Evolutionary conservation across 1,139 yeast species (phyloP).

Genomic region (Yamadazyma triangularis): DNA sequence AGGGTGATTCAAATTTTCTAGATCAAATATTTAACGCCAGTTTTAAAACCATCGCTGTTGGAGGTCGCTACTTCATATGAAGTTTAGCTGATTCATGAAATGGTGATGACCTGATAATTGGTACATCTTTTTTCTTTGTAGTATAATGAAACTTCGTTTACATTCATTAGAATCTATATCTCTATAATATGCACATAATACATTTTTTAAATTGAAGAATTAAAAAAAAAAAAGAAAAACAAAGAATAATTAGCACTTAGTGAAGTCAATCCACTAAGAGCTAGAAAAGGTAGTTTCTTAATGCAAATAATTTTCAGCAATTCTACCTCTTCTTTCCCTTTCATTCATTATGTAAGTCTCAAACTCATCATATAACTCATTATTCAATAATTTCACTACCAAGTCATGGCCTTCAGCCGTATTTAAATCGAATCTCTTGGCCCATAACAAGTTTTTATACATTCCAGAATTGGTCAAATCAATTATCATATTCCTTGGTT

Average conservation of each 20-base stretch:
- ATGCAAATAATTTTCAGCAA: slow-evolving; percentile 40
- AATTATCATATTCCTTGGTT: slow-evolving; percentile 22
- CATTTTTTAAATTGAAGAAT: too few species aligned
- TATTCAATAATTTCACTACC: slow-evolving; percentile 28
- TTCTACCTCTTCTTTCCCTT: slow-evolving; percentile 38
- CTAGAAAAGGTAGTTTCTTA: too few species aligned
- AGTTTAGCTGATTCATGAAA: slow-evolving; percentile 70
- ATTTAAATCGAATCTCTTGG: slow-evolving; percentile 31
- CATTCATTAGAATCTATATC: too few species aligned
- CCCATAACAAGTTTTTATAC: slow-evolving; percentile 57
- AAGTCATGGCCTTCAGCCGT: slow-evolving; percentile 27
- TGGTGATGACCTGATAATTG: slow-evolving; percentile 76
- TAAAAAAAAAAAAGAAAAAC: too few species aligned
- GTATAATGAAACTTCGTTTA: too few species aligned
- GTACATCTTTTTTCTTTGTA: too few species aligned
- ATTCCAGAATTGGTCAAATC: slow-evolving; percentile 57
- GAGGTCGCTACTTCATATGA: slow-evolving; percentile 58
- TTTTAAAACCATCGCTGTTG: slow-evolving; percentile 84
- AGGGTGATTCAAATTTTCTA: slow-evolving; percentile 2
- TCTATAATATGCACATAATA: too few species aligned
- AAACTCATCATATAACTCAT: slow-evolving; percentile 24
- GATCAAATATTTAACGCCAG: slow-evolving; percentile 23
- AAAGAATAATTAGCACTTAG: too few species aligned
- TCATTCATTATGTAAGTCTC: slow-evolving; percentile 31
- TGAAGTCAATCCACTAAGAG: too few species aligned